Percentiles rank a stretch among this genome's conserved stretches.
These are phyloP conservation scores for Daldinia sp. DNA, from an alignment of 2,329 filamentous ascomycete species.

Conservation along the genomic window DNA sequence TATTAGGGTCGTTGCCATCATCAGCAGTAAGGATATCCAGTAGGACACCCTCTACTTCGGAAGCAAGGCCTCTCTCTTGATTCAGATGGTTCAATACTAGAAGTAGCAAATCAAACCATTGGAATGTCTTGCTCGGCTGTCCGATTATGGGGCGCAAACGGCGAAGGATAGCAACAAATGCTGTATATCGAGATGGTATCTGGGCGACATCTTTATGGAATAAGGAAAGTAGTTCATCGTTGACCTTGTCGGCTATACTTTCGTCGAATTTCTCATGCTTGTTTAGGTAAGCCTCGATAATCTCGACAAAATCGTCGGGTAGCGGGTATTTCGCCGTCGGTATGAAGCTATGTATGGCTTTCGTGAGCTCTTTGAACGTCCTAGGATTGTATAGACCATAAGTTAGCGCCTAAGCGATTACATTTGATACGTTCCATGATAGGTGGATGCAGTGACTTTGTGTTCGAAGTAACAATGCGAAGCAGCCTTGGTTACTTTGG, in stretches of 20 bases:
- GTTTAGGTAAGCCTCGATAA: constrained; percentile 75
- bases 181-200: constrained; percentile 66
- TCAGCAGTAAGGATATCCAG: constrained; percentile 74
- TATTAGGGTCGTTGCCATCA: constrained; percentile 63
- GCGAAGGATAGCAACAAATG: constrained; percentile 77
- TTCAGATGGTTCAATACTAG: constrained; percentile 67
- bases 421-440: constrained; percentile 3
- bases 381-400: constrained; percentile 50
- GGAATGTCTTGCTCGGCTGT: constrained; percentile 70
- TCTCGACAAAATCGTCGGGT: constrained; percentile 71
- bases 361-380: constrained; percentile 71
- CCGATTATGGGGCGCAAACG: constrained; percentile 73
- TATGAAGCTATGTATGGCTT: constrained; percentile 66
- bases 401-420: constrained; percentile 37
- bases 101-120: constrained; percentile 78
- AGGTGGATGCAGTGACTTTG: constrained; percentile 9
- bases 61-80: constrained; percentile 72
- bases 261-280: constrained; percentile 77
- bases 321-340: constrained; percentile 69
- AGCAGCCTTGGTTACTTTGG: constrained; percentile 5
- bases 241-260: constrained; percentile 74
- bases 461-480: constrained; percentile 13
- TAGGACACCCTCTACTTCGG: constrained; percentile 73
- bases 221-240: constrained; percentile 77
- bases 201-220: constrained; percentile 74